phyloP scores from a whole-genome alignment of 73 alveolate species.

The Paramecium tetraurelia region DNA sequence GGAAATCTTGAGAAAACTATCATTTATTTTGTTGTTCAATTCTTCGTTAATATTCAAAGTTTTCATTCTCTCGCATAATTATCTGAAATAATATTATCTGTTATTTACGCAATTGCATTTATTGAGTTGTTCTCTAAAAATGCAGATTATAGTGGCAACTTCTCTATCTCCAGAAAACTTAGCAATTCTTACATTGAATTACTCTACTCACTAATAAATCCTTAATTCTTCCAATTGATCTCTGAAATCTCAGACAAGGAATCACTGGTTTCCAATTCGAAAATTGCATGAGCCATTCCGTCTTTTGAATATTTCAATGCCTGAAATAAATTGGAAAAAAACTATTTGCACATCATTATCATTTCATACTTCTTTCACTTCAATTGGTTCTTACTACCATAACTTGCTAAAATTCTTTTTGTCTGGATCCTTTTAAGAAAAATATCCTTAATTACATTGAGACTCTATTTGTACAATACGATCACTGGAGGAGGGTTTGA shows the following conservation, averaged over 20 bases:
- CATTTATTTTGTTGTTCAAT: background rate
- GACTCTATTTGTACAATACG: background rate
- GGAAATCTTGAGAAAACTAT: background rate
- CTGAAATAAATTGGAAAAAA: background rate
- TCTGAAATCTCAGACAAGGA: background rate
- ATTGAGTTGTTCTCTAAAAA: background rate
- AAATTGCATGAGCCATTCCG: background rate
- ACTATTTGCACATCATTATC: background rate
- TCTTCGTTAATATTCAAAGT: background rate
- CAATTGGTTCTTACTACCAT: constrained; percentile 24
- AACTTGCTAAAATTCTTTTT: background rate
- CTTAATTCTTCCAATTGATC: background rate
- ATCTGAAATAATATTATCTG: background rate
- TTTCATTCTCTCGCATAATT: background rate
- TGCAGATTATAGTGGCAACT: background rate
- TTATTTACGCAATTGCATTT: background rate
- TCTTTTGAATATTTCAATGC: background rate
- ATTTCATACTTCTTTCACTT: constrained; percentile 24
- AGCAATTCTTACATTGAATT: background rate
- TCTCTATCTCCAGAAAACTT: background rate
- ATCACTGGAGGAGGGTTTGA: constrained; percentile 42
- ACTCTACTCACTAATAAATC: background rate
- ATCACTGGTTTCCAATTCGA: background rate
- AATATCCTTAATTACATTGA: background rate
- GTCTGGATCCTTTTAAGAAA: background rate